Evolutionary conservation across 2,329 filamentous ascomycete species (phyloP), one percentile per base, ranked within the genome.

Genomic region (Phaeosphaeriaceae sp.): DNA sequence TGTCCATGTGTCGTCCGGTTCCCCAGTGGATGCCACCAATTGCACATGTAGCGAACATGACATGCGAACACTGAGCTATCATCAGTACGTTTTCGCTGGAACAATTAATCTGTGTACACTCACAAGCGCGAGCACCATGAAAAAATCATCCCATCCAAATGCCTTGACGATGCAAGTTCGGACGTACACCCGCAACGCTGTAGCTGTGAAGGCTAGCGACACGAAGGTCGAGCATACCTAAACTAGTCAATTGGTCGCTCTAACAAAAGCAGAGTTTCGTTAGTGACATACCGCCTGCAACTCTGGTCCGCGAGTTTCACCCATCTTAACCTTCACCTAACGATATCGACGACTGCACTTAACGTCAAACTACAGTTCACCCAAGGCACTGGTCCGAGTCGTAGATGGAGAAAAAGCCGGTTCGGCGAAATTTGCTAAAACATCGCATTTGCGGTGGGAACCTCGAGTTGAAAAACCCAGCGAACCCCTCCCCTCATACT

Each of bases 131-230:
- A 60, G 35, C 3, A 75, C 56, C 74, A 77, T 77, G 46, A 61
- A 75, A 7, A 63, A 67, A 63, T 77, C 74, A 59, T 77, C 74
- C 63, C 71, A 69, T 13, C 74, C 74, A 55, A 77, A 77, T 7
- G 75, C 77, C 51, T 74, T 78, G 15, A 82, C 78, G 17, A 82
- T 55, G 17, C 66, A 69, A 4, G 76, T 54, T 7, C 80, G 79
- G 30, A 81, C 79, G 65, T 80, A 81, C 22, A 78, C 71, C 53
- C 80, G 75, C 17, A 82, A 64, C 9, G 68, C 53, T 8, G 76
- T 77, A 17, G 78, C 72, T 9, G 78, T 47, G n/a, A 77, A 68
- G 0, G 80, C 79, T n/a, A 81, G 59, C 2, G 72, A 70, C 49
- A 81, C 69, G 55, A 82, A 80, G 13, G 77, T 72, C 10, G 74